Conservation (phyloP, 208 protist genomes). For the Leishmania guyanensis region DNA sequence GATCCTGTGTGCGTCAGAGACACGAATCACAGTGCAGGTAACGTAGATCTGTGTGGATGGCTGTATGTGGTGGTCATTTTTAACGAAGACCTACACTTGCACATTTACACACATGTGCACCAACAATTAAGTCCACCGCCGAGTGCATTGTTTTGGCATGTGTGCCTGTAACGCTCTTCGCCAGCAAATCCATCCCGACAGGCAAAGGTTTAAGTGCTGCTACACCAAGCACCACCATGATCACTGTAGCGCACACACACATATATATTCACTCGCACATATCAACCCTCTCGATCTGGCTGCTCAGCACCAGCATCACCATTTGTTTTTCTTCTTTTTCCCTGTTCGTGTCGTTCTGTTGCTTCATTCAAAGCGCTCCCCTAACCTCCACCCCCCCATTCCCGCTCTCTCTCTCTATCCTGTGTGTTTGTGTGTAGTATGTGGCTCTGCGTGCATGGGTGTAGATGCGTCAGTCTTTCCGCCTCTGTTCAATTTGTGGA, state of each 20-base stretch:
- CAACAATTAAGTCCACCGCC: background rate
- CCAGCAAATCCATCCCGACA: background rate
- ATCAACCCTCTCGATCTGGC: background rate
- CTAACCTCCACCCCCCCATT: background rate
- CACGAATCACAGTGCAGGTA: background rate
- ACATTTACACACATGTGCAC: background rate
- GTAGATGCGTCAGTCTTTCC: background rate
- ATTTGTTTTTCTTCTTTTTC: background rate
- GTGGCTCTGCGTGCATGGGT: background rate
- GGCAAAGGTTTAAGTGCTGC: background rate
- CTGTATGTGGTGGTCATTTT: background rate
- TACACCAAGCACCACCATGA: background rate
- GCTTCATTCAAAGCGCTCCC: background rate
- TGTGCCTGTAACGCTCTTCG: background rate
- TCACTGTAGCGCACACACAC: background rate
- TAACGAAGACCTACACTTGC: background rate
- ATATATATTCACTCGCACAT: background rate
- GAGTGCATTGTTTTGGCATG: background rate
- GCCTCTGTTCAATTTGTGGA: background rate
- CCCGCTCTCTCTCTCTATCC: background rate
- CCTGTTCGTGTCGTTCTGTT: background rate
- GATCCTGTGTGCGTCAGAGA: background rate
- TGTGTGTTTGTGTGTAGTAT: background rate
- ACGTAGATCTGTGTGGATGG: background rate
- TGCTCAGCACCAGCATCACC: background rate